Evolutionary conservation across 148 eudicot genomes (phyloP).

Genomic region (Spergularia marina): DNA sequence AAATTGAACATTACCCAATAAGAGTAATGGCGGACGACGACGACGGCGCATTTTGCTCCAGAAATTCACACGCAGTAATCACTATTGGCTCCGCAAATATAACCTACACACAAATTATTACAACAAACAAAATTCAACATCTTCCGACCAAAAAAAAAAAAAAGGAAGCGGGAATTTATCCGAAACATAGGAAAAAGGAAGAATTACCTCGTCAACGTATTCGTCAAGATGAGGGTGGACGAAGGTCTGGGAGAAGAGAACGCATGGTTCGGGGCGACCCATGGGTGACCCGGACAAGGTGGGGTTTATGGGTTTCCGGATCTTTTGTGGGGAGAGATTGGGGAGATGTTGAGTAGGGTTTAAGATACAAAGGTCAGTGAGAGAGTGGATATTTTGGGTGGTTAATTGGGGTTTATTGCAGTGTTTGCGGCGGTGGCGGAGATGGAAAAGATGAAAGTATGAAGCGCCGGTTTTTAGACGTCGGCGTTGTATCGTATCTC

Average conservation of each 20-base stretch:
- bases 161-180: not conserved
- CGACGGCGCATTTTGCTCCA: slow-evolving; percentile 85
- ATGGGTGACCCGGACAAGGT: slow-evolving; percentile 27
- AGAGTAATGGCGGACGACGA: slow-evolving; percentile 69
- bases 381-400: not conserved
- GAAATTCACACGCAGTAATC: slow-evolving; percentile 88
- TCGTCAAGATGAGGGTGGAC: slow-evolving; percentile 88
- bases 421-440: too few species aligned
- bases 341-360: not conserved
- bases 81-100: slow-evolving; percentile 88
- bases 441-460: too few species aligned
- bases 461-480: too few species aligned
- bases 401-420: too few species aligned
- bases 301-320: slow-evolving; percentile 1
- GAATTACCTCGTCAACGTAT: slow-evolving; percentile 83
- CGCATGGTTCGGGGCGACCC: slow-evolving; percentile 95
- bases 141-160: too few species aligned
- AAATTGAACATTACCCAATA: slow-evolving; percentile 64
- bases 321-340: not conserved
- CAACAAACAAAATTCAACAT: not conserved
- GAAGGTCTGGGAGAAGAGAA: slow-evolving; percentile 87
- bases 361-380: not conserved
- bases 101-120: slow-evolving; percentile 40
- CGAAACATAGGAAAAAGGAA: not conserved
- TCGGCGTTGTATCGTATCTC: too few species aligned